Percentiles rank a stretch among this genome's conserved stretches.
Conservation (phyloP, 2,329 filamentous ascomycete genomes). For the Verticillium nonalfalfae region DNA sequence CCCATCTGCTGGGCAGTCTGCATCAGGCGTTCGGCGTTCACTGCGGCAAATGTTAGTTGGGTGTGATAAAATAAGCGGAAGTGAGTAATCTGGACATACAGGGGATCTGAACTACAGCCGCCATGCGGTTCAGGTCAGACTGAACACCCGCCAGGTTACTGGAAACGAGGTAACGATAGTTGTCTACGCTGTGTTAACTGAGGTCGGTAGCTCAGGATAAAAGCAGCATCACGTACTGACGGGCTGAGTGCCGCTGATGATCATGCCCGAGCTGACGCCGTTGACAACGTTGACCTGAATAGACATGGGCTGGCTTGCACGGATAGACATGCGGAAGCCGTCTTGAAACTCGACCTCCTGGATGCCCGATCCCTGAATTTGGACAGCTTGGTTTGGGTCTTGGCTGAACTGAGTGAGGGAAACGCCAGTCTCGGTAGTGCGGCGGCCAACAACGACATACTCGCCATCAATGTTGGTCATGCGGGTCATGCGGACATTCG, state of each 20-base stretch:
- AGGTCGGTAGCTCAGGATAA: neutral
- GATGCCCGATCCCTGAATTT: conserved; percentile 13
- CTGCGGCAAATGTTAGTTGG: conserved; percentile 6
- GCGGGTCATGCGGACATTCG: conserved; percentile 15
- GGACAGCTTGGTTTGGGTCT: conserved; percentile 7
- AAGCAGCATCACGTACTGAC: conserved; percentile 9
- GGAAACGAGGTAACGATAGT: conserved; percentile 15
- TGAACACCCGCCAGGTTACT: conserved; percentile 13
- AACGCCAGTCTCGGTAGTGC: conserved; percentile 11
- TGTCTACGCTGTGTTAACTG: conserved; percentile 5
- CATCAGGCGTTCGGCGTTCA: conserved; percentile 15
- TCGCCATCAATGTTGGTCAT: conserved; percentile 14
- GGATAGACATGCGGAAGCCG: conserved; percentile 15
- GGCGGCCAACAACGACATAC: conserved; percentile 14
- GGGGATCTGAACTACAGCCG: conserved; percentile 14
- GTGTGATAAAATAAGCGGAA: neutral
- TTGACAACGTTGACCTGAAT: conserved; percentile 14
- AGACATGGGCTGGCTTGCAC: conserved; percentile 15
- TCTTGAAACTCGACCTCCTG: conserved; percentile 15
- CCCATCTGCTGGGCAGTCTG: conserved; percentile 13
- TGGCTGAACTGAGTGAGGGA: conserved; percentile 14
- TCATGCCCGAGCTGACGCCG: conserved; percentile 14
- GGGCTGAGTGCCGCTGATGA: conserved; percentile 11
- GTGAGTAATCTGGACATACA: conserved; percentile 8
- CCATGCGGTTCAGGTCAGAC: conserved; percentile 13